Percentiles rank a stretch among this genome's conserved stretches.
phyloP scores from a whole-genome alignment of 805 yeast species.

The Starmerella lactis-condensi region DNA sequence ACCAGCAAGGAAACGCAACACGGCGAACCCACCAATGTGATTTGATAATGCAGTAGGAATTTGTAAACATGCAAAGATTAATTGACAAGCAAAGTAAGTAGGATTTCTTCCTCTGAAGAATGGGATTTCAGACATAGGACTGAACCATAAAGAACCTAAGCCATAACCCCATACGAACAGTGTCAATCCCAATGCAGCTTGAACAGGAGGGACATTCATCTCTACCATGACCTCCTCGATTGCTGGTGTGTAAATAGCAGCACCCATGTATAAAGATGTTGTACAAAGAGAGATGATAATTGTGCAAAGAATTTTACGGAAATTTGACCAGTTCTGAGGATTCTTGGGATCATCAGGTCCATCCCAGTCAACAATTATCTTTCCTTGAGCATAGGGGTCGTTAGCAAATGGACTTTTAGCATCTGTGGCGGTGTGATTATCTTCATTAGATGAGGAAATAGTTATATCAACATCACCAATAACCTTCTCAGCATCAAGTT shows the following conservation, averaged over 20 bases:
- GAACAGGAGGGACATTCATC: slow-evolving; percentile 27
- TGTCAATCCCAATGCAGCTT: slow-evolving; percentile 35
- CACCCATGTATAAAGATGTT: slow-evolving; percentile 37
- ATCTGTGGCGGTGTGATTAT: no score
- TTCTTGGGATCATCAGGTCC: slow-evolving; percentile 22
- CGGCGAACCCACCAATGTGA: slow-evolving; percentile 34
- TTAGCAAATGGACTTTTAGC: slow-evolving; percentile 1
- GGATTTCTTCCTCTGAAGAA: slow-evolving; percentile 32
- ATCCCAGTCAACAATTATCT: slow-evolving; percentile 20
- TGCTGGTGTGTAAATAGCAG: slow-evolving; percentile 43
- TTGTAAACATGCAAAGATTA: slow-evolving; percentile 34
- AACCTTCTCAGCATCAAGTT: no score
- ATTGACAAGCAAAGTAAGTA: slow-evolving; percentile 30
- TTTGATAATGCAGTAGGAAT: slow-evolving; percentile 36
- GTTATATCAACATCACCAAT: no score
- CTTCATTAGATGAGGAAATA: no score
- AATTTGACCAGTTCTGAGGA: slow-evolving; percentile 38
- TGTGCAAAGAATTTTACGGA: slow-evolving; percentile 26
- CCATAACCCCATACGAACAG: slow-evolving; percentile 45
- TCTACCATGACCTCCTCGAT: slow-evolving; percentile 26
- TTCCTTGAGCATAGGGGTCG: slow-evolving; percentile 59
- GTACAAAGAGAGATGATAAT: slow-evolving; percentile 30
- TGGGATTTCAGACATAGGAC: slow-evolving; percentile 36
- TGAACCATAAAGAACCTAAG: slow-evolving; percentile 36
- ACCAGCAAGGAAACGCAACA: slow-evolving; percentile 37